Base-by-base conservation (phyloP, 306 rosid species). In the Psophocarpus tetragonolobus region DNA sequence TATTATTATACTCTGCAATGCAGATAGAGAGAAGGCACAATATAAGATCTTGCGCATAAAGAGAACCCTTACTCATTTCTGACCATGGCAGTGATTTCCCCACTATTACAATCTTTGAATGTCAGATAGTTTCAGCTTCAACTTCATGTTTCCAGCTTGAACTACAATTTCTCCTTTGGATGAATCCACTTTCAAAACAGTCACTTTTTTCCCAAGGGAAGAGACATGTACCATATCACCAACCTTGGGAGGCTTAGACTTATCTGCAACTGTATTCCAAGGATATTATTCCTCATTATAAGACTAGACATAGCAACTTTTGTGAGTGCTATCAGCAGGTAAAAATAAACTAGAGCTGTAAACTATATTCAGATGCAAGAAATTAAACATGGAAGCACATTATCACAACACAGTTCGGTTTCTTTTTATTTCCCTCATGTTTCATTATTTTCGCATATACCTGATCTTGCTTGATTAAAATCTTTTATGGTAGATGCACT, bases 131-230 rank as follows among this genome's bases (percentile, higher is more conserved):
- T 88, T 92, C 73, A 92, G 65, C 87, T 91, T 92, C 93, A 92
- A 57, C 86, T 89, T 95, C 87, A 95, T 85, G 85, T 54, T 85
- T 82, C 97, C 99, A 24, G 92, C 90, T 88, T 86, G 97, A 86
- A 92, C 97, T 79, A 87, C 80, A 50, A 92, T 65, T 82, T 95
- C 97, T 65, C 89, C 93, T 81, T 85, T 95, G 70, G 88, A 78
- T 20, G 89, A 82, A 78, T 95, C 91, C 60, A 90, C 91, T 81
- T 73, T 83, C 75, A 92, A 62, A 82, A 95, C 91, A 4, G 84
- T 78, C 24, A 56, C 94, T 38, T 85, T 83, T 88, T 75, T 91
- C 56, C 99, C 93, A n/a, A 92, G 86, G 71, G 97, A 91, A 79
- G 90, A 73, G 65, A 91, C 88, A 74, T 75, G 74, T 77, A 95